Evolutionary conservation across 2,329 filamentous ascomycete species (phyloP).

Genomic region (Beauveria medogensis): DNA sequence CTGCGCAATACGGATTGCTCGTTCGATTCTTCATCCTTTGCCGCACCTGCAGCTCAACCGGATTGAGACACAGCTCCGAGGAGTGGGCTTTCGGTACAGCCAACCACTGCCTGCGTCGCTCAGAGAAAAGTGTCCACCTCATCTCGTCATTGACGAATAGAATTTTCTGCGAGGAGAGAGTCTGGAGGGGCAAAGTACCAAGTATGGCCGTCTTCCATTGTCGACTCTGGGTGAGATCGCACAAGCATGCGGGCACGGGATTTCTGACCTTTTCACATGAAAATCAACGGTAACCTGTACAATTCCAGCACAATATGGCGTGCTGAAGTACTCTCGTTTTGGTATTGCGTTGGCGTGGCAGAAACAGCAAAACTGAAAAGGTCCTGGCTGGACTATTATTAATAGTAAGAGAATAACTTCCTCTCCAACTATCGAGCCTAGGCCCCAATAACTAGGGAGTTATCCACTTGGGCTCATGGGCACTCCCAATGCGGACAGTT

Average conservation of each 20-base stretch:
- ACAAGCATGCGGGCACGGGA: not conserved
- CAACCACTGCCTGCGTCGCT: not conserved
- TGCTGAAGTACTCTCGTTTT: not conserved
- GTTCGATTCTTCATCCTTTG: slow-evolving; percentile 3
- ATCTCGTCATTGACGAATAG: not conserved
- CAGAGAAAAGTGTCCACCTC: not conserved
- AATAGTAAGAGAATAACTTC: not conserved
- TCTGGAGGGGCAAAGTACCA: not conserved
- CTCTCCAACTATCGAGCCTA: not conserved
- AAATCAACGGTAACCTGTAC: no score
- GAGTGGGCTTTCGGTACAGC: not conserved
- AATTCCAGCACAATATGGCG: not conserved
- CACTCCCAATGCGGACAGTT: not conserved
- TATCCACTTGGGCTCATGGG: not conserved
- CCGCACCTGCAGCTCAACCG: not conserved
- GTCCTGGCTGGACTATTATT: not conserved
- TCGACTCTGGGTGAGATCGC: not conserved
- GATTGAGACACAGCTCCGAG: slow-evolving; percentile 5
- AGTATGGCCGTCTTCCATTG: not conserved
- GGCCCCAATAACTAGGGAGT: not conserved
- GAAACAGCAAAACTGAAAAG: not conserved
- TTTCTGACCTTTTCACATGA: not conserved
- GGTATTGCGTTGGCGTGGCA: not conserved
- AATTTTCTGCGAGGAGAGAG: not conserved
- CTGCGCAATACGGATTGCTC: slow-evolving; percentile 1